Base-by-base conservation (phyloP, 1,139 yeast species). In the Entelexis sorbosivorans region DNA sequence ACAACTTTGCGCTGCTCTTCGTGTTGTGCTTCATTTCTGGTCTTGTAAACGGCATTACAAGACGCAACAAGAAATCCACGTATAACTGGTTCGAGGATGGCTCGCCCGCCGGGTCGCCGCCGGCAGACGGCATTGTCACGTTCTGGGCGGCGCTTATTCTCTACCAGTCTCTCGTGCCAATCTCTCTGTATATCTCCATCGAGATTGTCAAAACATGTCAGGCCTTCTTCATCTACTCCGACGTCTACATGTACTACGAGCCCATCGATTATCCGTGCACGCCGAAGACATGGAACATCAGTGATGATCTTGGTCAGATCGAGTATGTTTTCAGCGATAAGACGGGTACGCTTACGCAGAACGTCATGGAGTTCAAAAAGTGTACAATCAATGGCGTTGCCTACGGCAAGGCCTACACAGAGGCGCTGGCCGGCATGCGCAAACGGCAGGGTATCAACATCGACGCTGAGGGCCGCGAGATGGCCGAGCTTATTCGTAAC, bases 241-340 rank as follows among this genome's bases (percentile, higher is more conserved):
- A 91, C 69, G 77, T 78, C 44, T 75, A 82, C 62, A 83, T 91
- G 88, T 91, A 88, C 67, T 82, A 89, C 63, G 84, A 78, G 49
- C 79, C 74, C 56, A 71, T 91, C 57, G 96, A 91, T 66, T 89
- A 85, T 64, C 96, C 97, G 1, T 91, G 98, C 68, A 80, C 91
- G 5, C 97, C 98, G 9, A 89, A 91, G 65, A 77, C 96, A 0
- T 91, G 98, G 98, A 87, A 84, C 64, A 89, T 91, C 51, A 87
- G 96, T 13, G 98, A 91, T 69, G 98, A 91, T 67, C 73, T 91
- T 63, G 98, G 98, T 32, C 98, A 91, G 68, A 84, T 91, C 60
- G 94, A 89, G 64, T 89, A 88, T 64, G 84, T 91, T 28, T 91
- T 91, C 69, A 85, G 95, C 65, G 98, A 91, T 66, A 91, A 91